These are phyloP conservation scores for Ambrosia artemisiifolia DNA, from an alignment of 129 eudicot genomes.

Conservation along the genomic window DNA sequence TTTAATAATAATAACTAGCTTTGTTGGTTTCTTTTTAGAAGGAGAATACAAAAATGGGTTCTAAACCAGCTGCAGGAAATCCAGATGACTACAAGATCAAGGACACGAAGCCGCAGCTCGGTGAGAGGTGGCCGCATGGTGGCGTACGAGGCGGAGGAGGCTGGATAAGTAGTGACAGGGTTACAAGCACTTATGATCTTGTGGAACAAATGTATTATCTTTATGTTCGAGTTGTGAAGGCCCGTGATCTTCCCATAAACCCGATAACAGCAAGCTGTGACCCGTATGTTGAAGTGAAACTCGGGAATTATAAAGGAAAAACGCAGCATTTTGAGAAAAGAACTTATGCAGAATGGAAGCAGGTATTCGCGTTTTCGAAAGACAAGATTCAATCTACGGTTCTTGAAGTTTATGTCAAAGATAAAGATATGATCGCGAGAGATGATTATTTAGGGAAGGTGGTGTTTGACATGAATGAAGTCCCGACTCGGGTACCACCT, in stretches of 20 bases:
- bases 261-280: constrained; percentile 75
- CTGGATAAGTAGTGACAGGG: constrained; percentile 66
- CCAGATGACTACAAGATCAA: constrained; percentile 77
- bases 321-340: constrained; percentile 87
- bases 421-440: constrained; percentile 60
- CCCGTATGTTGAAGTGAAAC: constrained; percentile 89
- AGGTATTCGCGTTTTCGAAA: constrained; percentile 87
- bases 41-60: constrained; percentile 31
- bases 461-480: constrained; percentile 78
- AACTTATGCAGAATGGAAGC: constrained; percentile 76
- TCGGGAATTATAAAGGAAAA: constrained; percentile 85
- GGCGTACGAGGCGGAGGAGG: constrained; percentile 88
- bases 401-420: constrained; percentile 73
- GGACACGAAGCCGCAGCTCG: constrained; percentile 67
- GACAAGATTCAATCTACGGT: constrained; percentile 75
- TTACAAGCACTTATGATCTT: constrained; percentile 87
- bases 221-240: constrained; percentile 90
- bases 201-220: constrained; percentile 93
- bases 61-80: constrained; percentile 42
- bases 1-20: background rate
- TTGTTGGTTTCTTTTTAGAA: background rate
- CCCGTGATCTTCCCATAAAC: constrained; percentile 65
- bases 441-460: constrained; percentile 87
- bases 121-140: constrained; percentile 92
- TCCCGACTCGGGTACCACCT: constrained; percentile 82